Conservation (phyloP, 2,329 filamentous ascomycete genomes). For the Hirsutella thompsonii region DNA sequence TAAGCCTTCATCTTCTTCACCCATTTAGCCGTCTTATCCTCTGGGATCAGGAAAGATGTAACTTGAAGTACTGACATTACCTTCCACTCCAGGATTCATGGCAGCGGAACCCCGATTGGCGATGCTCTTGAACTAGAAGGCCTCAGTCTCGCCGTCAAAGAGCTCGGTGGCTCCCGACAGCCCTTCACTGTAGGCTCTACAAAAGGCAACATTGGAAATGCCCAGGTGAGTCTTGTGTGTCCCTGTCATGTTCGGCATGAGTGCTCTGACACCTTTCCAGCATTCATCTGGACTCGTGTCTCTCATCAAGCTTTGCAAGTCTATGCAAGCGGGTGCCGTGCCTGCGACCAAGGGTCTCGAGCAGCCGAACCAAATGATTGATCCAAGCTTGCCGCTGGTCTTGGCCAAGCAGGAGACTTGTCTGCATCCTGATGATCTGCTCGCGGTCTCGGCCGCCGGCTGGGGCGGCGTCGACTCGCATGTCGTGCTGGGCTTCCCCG, state of each 20-base stretch:
- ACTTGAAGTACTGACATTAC: background rate
- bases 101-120: conserved; percentile 6
- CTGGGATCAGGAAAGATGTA: too few relatives aligned
- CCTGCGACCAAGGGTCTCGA: conserved; percentile 3
- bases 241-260: too few relatives aligned
- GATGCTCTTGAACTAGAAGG: conserved; percentile 6
- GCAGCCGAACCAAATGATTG: conserved; percentile 3
- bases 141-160: conserved; percentile 2
- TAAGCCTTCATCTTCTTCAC: too few relatives aligned
- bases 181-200: conserved; percentile 4
- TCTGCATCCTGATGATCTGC: conserved; percentile 1
- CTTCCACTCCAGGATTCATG: conserved; percentile 2
- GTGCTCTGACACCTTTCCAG: too few relatives aligned
- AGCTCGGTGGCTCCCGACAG: background rate
- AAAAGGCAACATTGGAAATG: conserved; percentile 7
- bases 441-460: conserved; percentile 22
- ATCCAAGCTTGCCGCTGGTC: conserved; percentile 1
- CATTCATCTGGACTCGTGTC: conserved; percentile 6
- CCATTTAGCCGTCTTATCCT: too few relatives aligned
- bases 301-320: conserved; percentile 6
- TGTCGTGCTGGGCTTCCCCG: conserved; percentile 27
- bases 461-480: conserved; percentile 34
- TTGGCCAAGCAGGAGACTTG: conserved; percentile 1
- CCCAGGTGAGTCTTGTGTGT: background rate
- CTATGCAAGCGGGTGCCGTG: conserved; percentile 4